Evolutionary conservation across 2,329 filamentous ascomycete genomes (phyloP).

Genomic region (Phaeophleospora eucalypticola): DNA sequence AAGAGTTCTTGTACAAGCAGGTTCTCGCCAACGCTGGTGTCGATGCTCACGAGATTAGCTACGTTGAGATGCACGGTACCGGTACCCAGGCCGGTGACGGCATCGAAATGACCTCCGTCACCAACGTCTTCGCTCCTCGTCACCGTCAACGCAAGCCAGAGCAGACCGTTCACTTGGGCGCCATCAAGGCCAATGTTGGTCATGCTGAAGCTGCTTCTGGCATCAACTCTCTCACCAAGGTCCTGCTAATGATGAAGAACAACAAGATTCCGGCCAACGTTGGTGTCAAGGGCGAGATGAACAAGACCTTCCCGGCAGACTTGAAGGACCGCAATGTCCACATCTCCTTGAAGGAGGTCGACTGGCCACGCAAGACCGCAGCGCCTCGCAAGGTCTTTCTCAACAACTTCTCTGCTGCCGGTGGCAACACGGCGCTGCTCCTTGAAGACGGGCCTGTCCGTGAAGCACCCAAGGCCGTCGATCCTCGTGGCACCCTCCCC

Average conservation of each 20-base stretch:
- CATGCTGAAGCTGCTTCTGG: constrained; percentile 54
- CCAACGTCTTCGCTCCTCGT: constrained; percentile 57
- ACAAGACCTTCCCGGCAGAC: constrained; percentile 53
- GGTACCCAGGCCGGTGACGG: constrained; percentile 82
- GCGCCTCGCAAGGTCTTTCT: constrained; percentile 49
- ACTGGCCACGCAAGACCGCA: constrained; percentile 45
- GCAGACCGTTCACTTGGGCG: constrained; percentile 50
- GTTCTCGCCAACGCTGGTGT: constrained; percentile 70
- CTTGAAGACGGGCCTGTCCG: constrained; percentile 48
- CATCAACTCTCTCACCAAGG: constrained; percentile 52
- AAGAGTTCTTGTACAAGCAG: constrained; percentile 65
- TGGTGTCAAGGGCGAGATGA: constrained; percentile 53
- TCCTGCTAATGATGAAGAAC: constrained; percentile 53
- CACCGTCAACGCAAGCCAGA: constrained; percentile 47
- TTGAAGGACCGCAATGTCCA: constrained; percentile 50
- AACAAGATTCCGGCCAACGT: constrained; percentile 52
- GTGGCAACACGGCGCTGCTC: constrained; percentile 52
- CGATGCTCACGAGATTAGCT: constrained; percentile 71
- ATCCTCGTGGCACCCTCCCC: constrained; percentile 45
- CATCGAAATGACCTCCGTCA: constrained; percentile 76
- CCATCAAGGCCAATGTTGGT: constrained; percentile 54
- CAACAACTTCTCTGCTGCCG: constrained; percentile 53
- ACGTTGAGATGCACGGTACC: constrained; percentile 87
- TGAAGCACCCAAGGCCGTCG: constrained; percentile 38
- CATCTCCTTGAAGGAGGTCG: constrained; percentile 45